A percentile compares a stretch with the other conserved stretches of the same genome.
Evolutionary conservation across 139 green algal genomes (phyloP).

Genomic region (Haematococcus sp.): DNA sequence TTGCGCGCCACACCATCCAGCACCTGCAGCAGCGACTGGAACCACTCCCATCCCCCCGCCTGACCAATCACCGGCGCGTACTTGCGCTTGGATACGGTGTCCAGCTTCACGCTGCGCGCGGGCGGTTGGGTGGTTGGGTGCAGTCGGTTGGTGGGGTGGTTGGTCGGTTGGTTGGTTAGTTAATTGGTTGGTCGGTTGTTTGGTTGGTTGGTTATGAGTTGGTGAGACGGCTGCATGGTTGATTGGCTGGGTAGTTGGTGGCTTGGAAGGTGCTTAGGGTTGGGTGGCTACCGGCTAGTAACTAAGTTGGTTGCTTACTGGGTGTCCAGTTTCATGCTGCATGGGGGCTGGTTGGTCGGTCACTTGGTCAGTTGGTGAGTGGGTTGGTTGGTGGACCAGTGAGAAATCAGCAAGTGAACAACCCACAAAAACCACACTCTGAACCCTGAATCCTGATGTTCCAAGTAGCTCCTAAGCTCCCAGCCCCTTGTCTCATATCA

Average conservation of each 20-base stretch:
- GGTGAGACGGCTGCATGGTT: not conserved
- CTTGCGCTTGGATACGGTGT: conserved; percentile 70
- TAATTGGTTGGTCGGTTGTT: not conserved
- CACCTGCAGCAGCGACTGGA: conserved; percentile 63
- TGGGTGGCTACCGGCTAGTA: too few species aligned
- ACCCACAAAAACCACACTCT: too few species aligned
- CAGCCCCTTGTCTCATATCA: too few species aligned
- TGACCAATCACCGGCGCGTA: conserved; percentile 70
- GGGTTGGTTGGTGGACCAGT: too few species aligned
- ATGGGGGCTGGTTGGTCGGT: too few species aligned
- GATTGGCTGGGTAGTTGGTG: not conserved
- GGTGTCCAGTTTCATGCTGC: too few species aligned
- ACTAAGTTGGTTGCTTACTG: too few species aligned
- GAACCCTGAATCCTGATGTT: too few species aligned
- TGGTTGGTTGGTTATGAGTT: not conserved
- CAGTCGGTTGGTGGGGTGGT: not conserved
- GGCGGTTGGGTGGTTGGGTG: not conserved
- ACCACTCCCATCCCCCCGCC: conserved; percentile 73
- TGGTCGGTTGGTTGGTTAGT: not conserved
- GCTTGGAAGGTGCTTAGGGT: too few species aligned
- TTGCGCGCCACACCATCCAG: conserved; percentile 45
- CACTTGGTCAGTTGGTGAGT: too few species aligned
- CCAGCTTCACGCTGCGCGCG: conserved; percentile 34
- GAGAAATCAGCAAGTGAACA: too few species aligned
- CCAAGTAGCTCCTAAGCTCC: too few species aligned